Base-by-base conservation (phyloP, 2,329 filamentous ascomycete species). In the Nigrospora osmanthi region DNA sequence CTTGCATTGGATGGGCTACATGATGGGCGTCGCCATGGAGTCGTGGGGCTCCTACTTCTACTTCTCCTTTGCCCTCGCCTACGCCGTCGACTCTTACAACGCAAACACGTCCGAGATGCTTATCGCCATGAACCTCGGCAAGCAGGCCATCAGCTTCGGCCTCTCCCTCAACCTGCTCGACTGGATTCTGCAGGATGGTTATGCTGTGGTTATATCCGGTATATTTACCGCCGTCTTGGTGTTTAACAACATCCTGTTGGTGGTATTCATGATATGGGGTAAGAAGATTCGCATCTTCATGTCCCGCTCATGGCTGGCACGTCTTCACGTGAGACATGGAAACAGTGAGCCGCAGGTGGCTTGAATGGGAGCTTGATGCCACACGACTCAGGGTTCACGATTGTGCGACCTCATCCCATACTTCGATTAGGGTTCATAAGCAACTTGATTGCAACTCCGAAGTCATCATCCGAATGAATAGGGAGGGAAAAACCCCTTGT, bases 51-150 rank as follows among this genome's bases (percentile, higher is more conserved):
- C 65, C 4, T 78, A 75, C 58, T 78, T 77, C 52, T 78, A 69
- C 57, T 77, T 77, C 56, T 73, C 70, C 13, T 77, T 80, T 53
- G 75, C 76, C 11, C 66, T 83, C 10, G 78, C 77, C 3, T 81
- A 82, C 52, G 76, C 78, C 1, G 72, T 81, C 34, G 78, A 81
- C 54, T 73, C 69, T 43, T 78, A 81, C 58, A 73, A 71, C 16
- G 66, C 71, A 32, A 78, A 80, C 51, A 74, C 76, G n/a, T 73
- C 71, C 19, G 78, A 81, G 61, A 80, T 81, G 77, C 67, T 81
- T 11, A 81, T 78, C 48, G 73, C 73, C 3, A 77, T 77, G 68
- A 76, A 76, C 50, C 54, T 78, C n/a, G 74, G 74, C 11, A 77
- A 77, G 55, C 73, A 77, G 58, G 71, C 73, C 3, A 74, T 77